Base-by-base conservation (phyloP, 805 yeast species). In the Brettanomyces bruxellensis region DNA sequence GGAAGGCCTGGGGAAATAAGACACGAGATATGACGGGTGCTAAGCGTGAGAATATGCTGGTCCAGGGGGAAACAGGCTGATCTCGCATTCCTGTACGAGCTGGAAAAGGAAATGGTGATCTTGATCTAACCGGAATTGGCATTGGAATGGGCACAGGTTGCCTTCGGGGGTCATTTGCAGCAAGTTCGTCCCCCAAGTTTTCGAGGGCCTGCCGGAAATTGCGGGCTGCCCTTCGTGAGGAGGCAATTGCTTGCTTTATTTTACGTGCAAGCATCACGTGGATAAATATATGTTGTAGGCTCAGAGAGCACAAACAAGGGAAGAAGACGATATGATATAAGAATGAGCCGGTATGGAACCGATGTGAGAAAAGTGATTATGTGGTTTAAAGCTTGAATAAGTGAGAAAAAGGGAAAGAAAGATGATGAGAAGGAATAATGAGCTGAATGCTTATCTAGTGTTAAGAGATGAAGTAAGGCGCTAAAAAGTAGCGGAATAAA, bases 171-270 rank as follows among this genome's bases (percentile, higher is more conserved):
- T 57, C 57, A 35, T 57, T 53, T 8, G 58, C 53, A 4, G 55
- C 49, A 28, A 61, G 51, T 49, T 60, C 62, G 52, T 68, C 70
- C 34, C 70, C 68, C 46, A 76, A 62, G 48, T 76, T 80, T 51
- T 73, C 72, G 25, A 76, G 64, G 28, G 71, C 68, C 56, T 70
- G 70, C 48, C 72, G 69, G 48, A 73, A 62, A 47, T 72, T 73
- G 51, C 70, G 64, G 34, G 76, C 71, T 22, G 78, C 67, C 53
- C 66, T 69, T 43, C 72, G 65, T 13, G 77, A 65, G 49, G 68
- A 65, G 48, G 74, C 63, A 34, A 73, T 62, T 55, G 76, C 64
- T 58, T 75, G 74, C 58, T 68, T 69, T 42, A 74, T 49, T 46
- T 55, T 53, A 22, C 25, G 30, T 13, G 42, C 42, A 22, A 40